phyloP scores from a whole-genome alignment of 225 moss, liverwort and hornwort genomes.

The Straminergon stramineum region DNA sequence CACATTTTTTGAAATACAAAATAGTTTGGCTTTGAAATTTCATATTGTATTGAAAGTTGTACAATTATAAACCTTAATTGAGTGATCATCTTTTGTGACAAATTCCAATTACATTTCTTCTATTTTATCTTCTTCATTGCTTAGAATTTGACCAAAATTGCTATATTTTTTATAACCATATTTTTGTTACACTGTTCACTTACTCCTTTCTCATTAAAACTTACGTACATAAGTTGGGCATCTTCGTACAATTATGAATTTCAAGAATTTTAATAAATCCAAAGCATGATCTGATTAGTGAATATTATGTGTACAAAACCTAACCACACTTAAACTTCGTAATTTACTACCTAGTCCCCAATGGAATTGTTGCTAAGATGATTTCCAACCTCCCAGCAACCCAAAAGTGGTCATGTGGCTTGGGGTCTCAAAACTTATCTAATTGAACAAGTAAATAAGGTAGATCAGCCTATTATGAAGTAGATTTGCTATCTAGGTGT shows the following conservation, averaged over 20 bases:
- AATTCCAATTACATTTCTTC: not conserved
- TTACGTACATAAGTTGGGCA: accelerated
- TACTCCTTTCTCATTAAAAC: not conserved
- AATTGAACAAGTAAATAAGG: not conserved
- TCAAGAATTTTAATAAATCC: not conserved
- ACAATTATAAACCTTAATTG: not conserved
- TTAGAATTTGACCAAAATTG: not conserved
- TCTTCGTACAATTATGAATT: not conserved
- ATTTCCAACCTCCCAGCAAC: accelerated
- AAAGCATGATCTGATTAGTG: not conserved
- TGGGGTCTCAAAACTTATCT: too few relatives aligned
- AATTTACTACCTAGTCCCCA: not conserved
- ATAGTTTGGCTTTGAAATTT: not conserved
- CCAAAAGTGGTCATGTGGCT: not conserved
- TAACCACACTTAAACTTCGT: too few relatives aligned
- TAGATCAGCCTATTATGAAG: too few relatives aligned
- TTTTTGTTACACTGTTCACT: not conserved
- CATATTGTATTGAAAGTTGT: not conserved
- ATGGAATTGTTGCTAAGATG: not conserved
- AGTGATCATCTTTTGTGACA: not conserved
- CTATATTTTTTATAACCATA: not conserved
- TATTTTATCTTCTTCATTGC: not conserved
- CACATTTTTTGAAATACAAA: not conserved
- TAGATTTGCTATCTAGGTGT: too few relatives aligned
- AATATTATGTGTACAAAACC: not conserved